Evolutionary conservation across 2,329 filamentous ascomycete species (phyloP), one percentile per base, ranked within the genome.

Genomic region (Ophiostoma ips): DNA sequence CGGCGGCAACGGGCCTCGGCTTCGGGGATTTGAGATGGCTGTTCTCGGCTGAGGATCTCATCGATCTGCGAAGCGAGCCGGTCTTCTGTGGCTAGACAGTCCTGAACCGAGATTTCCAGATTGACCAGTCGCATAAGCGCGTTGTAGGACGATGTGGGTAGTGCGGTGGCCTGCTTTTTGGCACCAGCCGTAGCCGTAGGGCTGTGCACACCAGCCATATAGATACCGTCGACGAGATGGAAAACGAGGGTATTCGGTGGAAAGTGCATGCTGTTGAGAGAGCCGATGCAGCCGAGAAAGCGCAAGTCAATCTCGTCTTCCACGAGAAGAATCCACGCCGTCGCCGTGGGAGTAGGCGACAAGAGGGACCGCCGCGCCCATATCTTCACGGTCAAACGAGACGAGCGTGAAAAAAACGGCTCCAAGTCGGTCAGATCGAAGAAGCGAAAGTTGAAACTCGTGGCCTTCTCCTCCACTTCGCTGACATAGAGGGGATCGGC

Each of bases 41-140:
- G 28, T 3, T 64, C 64, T 0, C 63, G 57, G 0, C 67, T 62
- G 5, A 81, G 62, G 0, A 80, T 65, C 0, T 69, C 62, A 55
- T 85, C 85, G 55, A 95, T 94, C 55, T 95, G 86, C n/a, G 73
- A 67, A 45, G 86, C 79, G 9, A 96, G 71, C 49, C 75, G 73
- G 53, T 84, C 79, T 13, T 84, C 79, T 0, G 87, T 94, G 1
- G 81, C 77, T 10, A 95, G 68, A 1, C 88, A 88, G 64, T 96
- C 90, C 61, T 94, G 87, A 21, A 95, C 86, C 50, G 88, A 94
- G 61, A 84, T 86, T 55, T 95, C 87, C 15, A 96, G 72, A 52
- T 89, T 95, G 6, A 86, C 83, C 11, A 96, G 72, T 53, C 85
- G 83, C 81, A 95, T 90, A 18, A 96, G 71, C 2, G 85, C 79